Base-by-base conservation (phyloP, 164 flowering plant species). In the Buxus sempervirens region DNA sequence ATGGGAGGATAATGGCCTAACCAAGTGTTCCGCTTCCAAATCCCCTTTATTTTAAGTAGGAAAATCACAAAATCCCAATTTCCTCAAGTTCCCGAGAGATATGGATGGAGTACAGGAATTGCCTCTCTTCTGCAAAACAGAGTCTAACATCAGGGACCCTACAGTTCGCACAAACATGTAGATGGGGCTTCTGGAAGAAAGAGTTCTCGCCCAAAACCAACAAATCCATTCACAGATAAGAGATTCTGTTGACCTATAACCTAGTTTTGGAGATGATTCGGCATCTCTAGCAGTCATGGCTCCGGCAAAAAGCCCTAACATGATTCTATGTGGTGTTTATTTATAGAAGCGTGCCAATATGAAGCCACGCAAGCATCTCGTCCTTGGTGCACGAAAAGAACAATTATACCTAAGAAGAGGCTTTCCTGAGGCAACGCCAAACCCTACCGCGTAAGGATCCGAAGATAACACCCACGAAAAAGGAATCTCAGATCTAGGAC, bases 401-500 rank as follows among this genome's bases (percentile, higher is more conserved):
- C 8, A 8, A 20, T 21, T 25, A 58, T 55, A 22, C 53, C 42
- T 48, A 61, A 23, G 12, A 45, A 45, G 53, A 22, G 57, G 45
- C 20, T 5, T 60, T 20, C 27, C 60, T 25, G 63, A 45, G 58
- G 70, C 63, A 42, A 38, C 19, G 38, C 45, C 20, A 62, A 54
- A 54, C 58, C 67, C 65, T 54, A 64, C 42, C 0, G 49, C 28
- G 49, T 8, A 49, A 8, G 48, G 15, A 32, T 57, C 51, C 41
- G 41, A 25, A 4, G 62, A 15, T 53, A 58, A 60, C 22, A 54
- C 41, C 55, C 41, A 54, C 15, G 63, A 20, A 6, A 58, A 41
- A 21, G 28, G 53, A 65, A 70, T 28, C 65, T 60, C n/a, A 71
- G 68, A 64, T 71, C 73, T 57, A 58, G 58, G n/a, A 64, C 21